Conservation (phyloP, 2,329 filamentous ascomycete genomes). For the Monosporascus ibericus region DNA sequence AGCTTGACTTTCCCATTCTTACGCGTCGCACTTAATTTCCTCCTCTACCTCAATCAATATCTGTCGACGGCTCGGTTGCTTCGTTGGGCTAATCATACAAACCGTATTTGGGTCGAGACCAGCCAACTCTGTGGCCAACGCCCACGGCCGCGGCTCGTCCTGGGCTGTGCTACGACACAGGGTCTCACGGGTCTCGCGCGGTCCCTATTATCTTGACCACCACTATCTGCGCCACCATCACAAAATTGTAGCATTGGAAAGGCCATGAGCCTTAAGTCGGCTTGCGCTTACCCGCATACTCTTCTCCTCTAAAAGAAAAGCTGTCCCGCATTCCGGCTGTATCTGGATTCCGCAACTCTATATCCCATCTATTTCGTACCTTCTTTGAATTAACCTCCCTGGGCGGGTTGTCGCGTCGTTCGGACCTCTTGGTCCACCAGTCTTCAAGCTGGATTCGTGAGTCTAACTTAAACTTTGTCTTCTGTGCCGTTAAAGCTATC, state of each 20-base stretch:
- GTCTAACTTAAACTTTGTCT: slow-evolving; percentile 8
- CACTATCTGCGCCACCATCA: background rate
- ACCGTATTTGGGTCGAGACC: no score
- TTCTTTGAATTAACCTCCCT: slow-evolving; percentile 4
- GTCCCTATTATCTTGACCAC: no score
- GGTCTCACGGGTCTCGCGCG: no score
- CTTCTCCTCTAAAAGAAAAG: background rate
- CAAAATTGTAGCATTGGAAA: background rate
- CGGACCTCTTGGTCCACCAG: slow-evolving; percentile 25
- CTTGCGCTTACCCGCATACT: background rate
- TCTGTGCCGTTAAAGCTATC: background rate
- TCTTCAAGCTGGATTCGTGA: slow-evolving; percentile 30
- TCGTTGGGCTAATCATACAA: no score
- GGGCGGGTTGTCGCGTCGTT: slow-evolving; percentile 15
- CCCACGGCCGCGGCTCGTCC: no score
- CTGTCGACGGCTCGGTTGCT: no score
- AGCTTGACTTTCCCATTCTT: no score
- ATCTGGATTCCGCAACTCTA: background rate
- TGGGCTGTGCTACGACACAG: no score
- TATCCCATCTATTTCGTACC: background rate
- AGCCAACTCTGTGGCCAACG: no score
- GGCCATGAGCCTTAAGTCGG: background rate
- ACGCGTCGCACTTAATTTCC: no score
- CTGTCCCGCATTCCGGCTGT: background rate
- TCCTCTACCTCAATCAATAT: no score